Conservation (phyloP, 164 flowering plant species). For the Echeveria elegans region DNA sequence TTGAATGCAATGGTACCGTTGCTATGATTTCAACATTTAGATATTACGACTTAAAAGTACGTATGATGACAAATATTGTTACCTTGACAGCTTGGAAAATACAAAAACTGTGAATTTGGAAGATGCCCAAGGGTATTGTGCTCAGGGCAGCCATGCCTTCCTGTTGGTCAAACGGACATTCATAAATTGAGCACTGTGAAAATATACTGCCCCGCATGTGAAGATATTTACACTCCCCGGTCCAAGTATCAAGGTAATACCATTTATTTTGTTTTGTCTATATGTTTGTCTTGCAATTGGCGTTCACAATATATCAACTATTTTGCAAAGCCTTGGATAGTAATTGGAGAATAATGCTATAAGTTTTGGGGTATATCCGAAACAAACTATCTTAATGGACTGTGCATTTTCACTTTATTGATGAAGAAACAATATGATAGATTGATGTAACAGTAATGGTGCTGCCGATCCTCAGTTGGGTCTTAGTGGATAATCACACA, state of each 20-base stretch:
- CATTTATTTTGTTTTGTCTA: background rate
- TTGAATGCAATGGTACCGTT: constrained; percentile 6
- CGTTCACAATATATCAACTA: background rate
- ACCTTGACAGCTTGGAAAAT: constrained; percentile 2
- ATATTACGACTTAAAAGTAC: background rate
- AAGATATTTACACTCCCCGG: constrained; percentile 1
- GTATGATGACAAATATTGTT: background rate
- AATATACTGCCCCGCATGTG: constrained; percentile 7
- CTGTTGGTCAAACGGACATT: background rate
- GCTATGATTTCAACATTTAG: background rate
- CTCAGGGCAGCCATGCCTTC: constrained; percentile 7
- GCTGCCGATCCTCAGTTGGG: background rate
- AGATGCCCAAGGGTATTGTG: constrained; percentile 6
- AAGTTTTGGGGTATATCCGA: too few species aligned
- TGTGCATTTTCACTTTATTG: background rate
- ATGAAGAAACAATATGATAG: background rate
- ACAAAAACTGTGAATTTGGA: background rate
- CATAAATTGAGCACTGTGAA: background rate
- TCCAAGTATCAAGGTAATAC: constrained; percentile 4
- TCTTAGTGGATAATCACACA: background rate
- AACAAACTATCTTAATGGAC: background rate
- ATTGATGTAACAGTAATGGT: background rate
- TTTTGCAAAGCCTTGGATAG: background rate
- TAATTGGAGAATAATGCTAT: background rate
- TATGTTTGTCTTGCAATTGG: background rate